Evolutionary conservation across 345 rosid species (phyloP), one percentile per base, ranked within the genome.

Genomic region (Chamaenerion angustifolium): DNA sequence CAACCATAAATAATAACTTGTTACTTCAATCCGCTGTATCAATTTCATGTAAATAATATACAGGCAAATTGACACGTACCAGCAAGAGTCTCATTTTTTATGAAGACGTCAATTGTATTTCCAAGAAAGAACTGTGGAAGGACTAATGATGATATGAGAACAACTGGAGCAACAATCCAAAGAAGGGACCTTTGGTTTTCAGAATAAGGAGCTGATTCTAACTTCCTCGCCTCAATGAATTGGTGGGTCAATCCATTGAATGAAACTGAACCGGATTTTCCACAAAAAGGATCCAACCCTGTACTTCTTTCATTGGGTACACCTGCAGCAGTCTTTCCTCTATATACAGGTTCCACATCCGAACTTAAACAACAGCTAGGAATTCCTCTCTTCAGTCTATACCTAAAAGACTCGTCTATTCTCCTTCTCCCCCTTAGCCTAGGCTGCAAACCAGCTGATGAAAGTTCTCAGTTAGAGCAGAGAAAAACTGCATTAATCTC

Each of bases 251-350:
- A 46, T 4, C 97, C 97, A 55, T 57, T 43, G 66, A 83, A 89
- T 5, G 95, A 83, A 64, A 83, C 62, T 3, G 85, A 85, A 54
- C 97, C 94, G 1, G 97, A 64, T 66, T 89, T 83, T 5, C 95
- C 95, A 42, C 72, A 76, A 55, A 77, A 77, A 9, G 81, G 68
- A 63, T 85, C 95, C 67, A 59, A 55, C 56, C 72, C 80, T 54
- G 65, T 59, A 49, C 42, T 61, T 23, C 55, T 56, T 27, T 23
- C 40, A 46, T 62, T 46, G 10, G 64, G 54, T 57, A 62, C 62
- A 12, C 43, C 61, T 3, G 67, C 50, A 6, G 48, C 18, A 10
- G 37, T 18, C 46, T 64, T 60, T 31, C 51, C 54, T 3, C 45
- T 49, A 16, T 50, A 31, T 40, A 55, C 55, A 11, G 58, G 42